Conservation (phyloP, 2,329 filamentous ascomycete species). For the Tolypocladium inflatum region DNA sequence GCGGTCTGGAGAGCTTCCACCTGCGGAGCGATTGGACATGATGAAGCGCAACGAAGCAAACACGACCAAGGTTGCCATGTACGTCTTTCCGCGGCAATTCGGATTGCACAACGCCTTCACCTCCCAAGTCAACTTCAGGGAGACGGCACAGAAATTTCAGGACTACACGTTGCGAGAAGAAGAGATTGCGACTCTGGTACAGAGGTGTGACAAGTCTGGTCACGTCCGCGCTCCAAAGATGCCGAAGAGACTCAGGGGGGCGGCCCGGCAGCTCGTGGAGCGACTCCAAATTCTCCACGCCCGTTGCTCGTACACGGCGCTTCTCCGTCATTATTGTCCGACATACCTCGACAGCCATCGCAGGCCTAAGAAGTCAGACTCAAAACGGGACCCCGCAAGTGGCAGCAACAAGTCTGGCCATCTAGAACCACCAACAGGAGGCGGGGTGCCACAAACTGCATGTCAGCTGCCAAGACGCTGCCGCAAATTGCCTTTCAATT, state of each 20-base stretch:
- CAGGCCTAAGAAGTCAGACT: not conserved
- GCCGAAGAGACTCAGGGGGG: constrained; percentile 62
- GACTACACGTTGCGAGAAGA: constrained; percentile 81
- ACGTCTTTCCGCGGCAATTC: constrained; percentile 90
- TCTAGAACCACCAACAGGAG: not conserved
- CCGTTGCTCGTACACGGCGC: constrained; percentile 68
- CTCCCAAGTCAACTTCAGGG: constrained; percentile 50
- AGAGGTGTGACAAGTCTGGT: constrained; percentile 5
- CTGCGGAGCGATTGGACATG: not conserved
- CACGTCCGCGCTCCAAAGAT: constrained; percentile 21
- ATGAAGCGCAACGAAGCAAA: constrained; percentile 26
- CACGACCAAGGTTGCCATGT: constrained; percentile 70
- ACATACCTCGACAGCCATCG: constrained; percentile 14
- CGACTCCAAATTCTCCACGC: constrained; percentile 62
- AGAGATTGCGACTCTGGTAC: constrained; percentile 49
- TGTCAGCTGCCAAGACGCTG: not conserved
- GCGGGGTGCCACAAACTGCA: not conserved
- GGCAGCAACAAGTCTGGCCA: not conserved
- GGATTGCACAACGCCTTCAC: constrained; percentile 88
- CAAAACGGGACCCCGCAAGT: not conserved
- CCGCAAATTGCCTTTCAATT: constrained; percentile 2
- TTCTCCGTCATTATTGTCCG: constrained; percentile 78
- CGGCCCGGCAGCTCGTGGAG: constrained; percentile 46
- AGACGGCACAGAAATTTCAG: constrained; percentile 65
- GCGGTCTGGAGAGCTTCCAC: not conserved